Conservation (phyloP, 2,329 filamentous ascomycete species). For the Fonsecaea monophora region DNA sequence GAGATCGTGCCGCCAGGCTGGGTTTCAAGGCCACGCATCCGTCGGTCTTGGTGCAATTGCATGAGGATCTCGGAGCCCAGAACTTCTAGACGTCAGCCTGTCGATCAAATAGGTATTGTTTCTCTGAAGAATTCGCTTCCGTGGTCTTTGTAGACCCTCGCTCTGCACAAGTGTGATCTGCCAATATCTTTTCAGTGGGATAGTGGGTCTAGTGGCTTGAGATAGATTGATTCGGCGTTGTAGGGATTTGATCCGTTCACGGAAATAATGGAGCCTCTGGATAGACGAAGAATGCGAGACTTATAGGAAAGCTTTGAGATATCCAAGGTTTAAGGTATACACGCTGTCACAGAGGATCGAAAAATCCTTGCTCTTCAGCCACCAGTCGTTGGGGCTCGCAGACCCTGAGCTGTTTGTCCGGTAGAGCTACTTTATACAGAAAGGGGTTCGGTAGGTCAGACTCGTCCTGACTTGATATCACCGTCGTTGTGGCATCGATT, state of each 20-base stretch:
- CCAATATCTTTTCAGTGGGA: no score
- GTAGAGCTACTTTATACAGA: neutral
- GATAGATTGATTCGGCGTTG: constrained; percentile 12
- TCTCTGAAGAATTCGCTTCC: neutral
- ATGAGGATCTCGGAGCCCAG: constrained; percentile 25
- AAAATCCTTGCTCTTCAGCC: neutral
- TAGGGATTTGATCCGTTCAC: constrained; percentile 13
- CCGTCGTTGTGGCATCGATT: neutral
- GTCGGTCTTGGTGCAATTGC: constrained; percentile 20
- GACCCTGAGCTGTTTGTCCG: neutral
- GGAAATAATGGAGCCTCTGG: neutral
- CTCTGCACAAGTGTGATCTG: no score
- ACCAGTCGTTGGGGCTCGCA: neutral
- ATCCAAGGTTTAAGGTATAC: neutral
- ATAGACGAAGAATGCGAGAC: neutral
- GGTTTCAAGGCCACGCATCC: constrained; percentile 27
- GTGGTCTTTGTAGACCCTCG: neutral
- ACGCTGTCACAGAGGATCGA: neutral
- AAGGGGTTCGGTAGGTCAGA: neutral
- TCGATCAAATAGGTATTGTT: neutral
- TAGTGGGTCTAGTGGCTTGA: no score
- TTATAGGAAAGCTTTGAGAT: neutral
- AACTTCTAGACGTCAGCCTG: constrained; percentile 5
- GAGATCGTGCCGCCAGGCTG: constrained; percentile 27
- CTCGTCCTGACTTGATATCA: neutral